phyloP scores from a whole-genome alignment of 306 rosid genomes.

The Betula pendula region DNA sequence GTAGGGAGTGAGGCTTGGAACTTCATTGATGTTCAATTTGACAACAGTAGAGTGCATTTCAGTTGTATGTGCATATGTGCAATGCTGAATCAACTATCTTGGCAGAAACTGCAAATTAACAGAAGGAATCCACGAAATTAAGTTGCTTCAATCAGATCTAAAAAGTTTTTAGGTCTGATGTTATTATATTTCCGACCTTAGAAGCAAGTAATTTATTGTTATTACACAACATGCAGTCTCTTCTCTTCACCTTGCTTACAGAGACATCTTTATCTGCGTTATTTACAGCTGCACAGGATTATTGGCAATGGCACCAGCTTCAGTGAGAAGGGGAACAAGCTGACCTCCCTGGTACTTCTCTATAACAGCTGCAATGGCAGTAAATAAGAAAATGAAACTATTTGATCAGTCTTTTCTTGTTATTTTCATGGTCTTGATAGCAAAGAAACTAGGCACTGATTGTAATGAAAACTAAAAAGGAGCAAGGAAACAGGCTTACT shows the following conservation, averaged over 20 bases:
- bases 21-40: neutral
- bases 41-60: neutral
- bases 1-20: too few species aligned
- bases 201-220: neutral
- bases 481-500: conserved; percentile 29
- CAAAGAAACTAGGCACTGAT: neutral
- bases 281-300: conserved; percentile 46
- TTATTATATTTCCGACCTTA: neutral
- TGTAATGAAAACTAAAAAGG: neutral
- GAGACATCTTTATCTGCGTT: neutral
- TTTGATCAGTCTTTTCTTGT: neutral
- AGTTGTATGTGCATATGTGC: neutral
- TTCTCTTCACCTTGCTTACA: neutral
- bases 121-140: neutral
- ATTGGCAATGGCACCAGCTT: conserved; percentile 62
- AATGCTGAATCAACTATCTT: neutral
- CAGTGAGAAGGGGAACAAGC: conserved; percentile 66
- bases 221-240: conserved; percentile 3
- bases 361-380: conserved; percentile 53
- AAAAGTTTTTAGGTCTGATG: neutral
- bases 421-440: neutral
- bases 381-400: neutral
- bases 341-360: conserved; percentile 57
- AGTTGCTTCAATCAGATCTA: neutral
- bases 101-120: neutral